These are phyloP conservation scores for Mayamaea pseudoterrestris DNA, from an alignment of 108 stramenopile species.

Conservation along the genomic window DNA sequence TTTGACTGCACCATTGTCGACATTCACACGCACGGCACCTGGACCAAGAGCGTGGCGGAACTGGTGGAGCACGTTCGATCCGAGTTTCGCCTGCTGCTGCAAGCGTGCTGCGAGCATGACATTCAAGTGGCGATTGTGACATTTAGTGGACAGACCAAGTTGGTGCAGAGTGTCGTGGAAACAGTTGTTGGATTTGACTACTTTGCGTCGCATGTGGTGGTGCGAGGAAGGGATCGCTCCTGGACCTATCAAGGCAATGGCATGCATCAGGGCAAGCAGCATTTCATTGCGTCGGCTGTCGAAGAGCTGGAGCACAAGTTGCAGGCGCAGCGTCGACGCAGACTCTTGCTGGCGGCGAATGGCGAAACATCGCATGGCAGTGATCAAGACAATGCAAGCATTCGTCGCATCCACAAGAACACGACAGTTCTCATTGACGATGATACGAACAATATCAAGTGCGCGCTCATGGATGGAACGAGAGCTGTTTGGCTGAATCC, in stretches of 20 bases:
- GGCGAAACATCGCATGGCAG: conserved; percentile 15
- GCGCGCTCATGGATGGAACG: conserved; percentile 59
- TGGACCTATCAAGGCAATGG: conserved; percentile 77
- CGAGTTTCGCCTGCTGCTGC: conserved; percentile 62
- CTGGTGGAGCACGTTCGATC: conserved; percentile 77
- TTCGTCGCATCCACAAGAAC: conserved; percentile 37
- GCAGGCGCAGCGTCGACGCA: too few relatives aligned
- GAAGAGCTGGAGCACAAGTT: conserved; percentile 78
- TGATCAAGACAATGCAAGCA: too few relatives aligned
- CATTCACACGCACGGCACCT: conserved; percentile 87
- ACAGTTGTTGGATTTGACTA: conserved; percentile 12
- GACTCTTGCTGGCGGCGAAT: conserved; percentile 1
- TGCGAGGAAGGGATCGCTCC: conserved; percentile 76
- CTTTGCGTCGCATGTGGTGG: conserved; percentile 32
- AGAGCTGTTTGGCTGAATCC: conserved; percentile 85
- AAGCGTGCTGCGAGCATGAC: conserved; percentile 25
- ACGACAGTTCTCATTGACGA: conserved; percentile 93
- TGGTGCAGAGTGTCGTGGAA: conserved; percentile 73
- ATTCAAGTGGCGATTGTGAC: conserved; percentile 88
- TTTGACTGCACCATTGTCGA: conserved; percentile 89
- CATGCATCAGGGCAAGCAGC: conserved; percentile 71
- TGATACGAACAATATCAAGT: conserved; percentile 70
- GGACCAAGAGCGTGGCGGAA: conserved; percentile 62
- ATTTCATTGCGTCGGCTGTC: conserved; percentile 87
- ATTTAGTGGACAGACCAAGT: conserved; percentile 64